These are phyloP conservation scores for Euphrasia arctica DNA, from an alignment of 305 asterid species.

Conservation along the genomic window DNA sequence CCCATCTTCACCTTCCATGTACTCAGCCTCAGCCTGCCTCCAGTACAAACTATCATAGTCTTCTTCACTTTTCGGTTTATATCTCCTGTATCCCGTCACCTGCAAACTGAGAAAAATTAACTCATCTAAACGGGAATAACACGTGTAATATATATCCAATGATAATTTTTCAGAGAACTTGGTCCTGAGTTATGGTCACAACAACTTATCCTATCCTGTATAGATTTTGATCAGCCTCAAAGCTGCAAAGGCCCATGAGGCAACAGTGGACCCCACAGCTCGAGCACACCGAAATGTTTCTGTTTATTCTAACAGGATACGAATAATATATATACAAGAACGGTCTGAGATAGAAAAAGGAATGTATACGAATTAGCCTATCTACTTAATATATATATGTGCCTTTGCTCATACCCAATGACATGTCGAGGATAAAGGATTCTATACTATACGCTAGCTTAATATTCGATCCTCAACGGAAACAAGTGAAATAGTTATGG, in stretches of 20 bases:
- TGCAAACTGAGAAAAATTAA: background rate
- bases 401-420: conserved; percentile 40
- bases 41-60: conserved; percentile 13
- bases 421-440: conserved; percentile 46
- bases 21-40: conserved; percentile 2
- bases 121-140: too few relatives aligned
- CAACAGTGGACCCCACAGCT: too few relatives aligned
- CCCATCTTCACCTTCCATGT: conserved; percentile 5
- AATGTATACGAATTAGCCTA: conserved; percentile 13
- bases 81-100: background rate
- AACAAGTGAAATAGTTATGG: conserved; percentile 12
- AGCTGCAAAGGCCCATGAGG: too few relatives aligned
- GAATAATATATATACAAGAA: conserved; percentile 29
- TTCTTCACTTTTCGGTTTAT: conserved; percentile 5
- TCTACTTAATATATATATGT: conserved; percentile 31
- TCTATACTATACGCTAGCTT: background rate
- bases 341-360: conserved; percentile 20
- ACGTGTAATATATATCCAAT: too few relatives aligned
- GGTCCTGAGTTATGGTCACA: too few relatives aligned
- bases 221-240: conserved; percentile 11
- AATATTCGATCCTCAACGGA: conserved; percentile 31
- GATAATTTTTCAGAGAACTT: too few relatives aligned
- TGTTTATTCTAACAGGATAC: conserved; percentile 23
- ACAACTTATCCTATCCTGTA: conserved; percentile 26
- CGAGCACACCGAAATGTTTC: conserved; percentile 27